Evolutionary conservation across 768 basidiomycete species (phyloP).

Genomic region (Strobilomyces confusus): DNA sequence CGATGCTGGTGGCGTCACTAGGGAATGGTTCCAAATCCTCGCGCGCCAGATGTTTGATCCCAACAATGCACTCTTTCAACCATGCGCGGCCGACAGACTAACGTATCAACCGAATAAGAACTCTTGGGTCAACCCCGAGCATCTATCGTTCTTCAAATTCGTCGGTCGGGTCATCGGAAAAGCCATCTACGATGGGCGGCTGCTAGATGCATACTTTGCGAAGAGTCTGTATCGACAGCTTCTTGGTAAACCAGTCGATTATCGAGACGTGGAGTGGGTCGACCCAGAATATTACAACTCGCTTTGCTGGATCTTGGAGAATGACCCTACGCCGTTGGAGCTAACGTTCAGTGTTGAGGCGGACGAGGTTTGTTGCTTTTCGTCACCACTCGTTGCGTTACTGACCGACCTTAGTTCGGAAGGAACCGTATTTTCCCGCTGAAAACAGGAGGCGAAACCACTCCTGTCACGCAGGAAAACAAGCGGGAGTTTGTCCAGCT

Average conservation of each 20-base stretch:
- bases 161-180: slow-evolving; percentile 97
- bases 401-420: slow-evolving; percentile 55
- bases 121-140: slow-evolving; percentile 92
- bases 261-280: slow-evolving; percentile 95
- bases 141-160: slow-evolving; percentile 97
- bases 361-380: slow-evolving; percentile 59
- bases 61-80: slow-evolving; percentile 96
- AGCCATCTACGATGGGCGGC: slow-evolving; percentile 92
- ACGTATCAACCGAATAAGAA: slow-evolving; percentile 97
- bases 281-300: slow-evolving; percentile 99
- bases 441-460: slow-evolving; percentile 77
- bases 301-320: slow-evolving; percentile 96
- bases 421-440: slow-evolving; percentile 83
- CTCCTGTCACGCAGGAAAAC: slow-evolving; percentile 94
- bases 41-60: slow-evolving; percentile 99
- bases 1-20: slow-evolving; percentile 95
- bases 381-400: neutral
- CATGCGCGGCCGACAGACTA: slow-evolving; percentile 89
- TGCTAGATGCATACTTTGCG: slow-evolving; percentile 97
- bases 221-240: slow-evolving; percentile 95
- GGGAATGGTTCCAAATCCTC: slow-evolving; percentile 98
- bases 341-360: slow-evolving; percentile 95
- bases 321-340: slow-evolving; percentile 83
- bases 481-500: slow-evolving; percentile 94
- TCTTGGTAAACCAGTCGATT: slow-evolving; percentile 90